phyloP scores from a whole-genome alignment of 2,329 filamentous ascomycete genomes.

The Xylaria sp. region DNA sequence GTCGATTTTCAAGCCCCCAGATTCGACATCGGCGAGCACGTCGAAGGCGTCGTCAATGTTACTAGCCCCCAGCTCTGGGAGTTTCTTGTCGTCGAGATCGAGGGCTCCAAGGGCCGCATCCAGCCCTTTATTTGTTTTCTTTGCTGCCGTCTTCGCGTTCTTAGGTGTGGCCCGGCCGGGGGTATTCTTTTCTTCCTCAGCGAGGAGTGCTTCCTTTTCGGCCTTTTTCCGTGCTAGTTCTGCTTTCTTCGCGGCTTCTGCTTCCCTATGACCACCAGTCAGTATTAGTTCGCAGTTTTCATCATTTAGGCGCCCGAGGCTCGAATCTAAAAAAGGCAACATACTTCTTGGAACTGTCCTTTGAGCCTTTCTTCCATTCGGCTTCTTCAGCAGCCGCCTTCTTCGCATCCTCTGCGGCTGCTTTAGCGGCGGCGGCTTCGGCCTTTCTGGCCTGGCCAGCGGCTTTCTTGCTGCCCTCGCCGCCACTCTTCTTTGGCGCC shows the following conservation, averaged over 20 bases:
- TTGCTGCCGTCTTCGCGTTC: slow-evolving; percentile 75
- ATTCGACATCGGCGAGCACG: slow-evolving; percentile 74
- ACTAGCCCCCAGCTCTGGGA: slow-evolving; percentile 80
- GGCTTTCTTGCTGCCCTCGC: slow-evolving; percentile 88
- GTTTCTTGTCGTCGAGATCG: slow-evolving; percentile 57
- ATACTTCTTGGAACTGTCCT: slow-evolving; percentile 88
- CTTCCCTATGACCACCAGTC: slow-evolving; percentile 68
- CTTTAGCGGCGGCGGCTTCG: slow-evolving; percentile 83
- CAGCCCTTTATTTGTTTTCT: slow-evolving; percentile 31
- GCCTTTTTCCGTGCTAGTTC: slow-evolving; percentile 90
- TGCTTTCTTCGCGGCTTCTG: slow-evolving; percentile 84
- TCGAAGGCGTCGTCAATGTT: slow-evolving; percentile 94
- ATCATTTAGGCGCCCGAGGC: not conserved
- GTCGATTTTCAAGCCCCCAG: slow-evolving; percentile 76
- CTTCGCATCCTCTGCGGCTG: slow-evolving; percentile 75
- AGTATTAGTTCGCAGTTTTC: not conserved
- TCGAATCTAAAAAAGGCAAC: slow-evolving; percentile 47
- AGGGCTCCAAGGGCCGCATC: slow-evolving; percentile 70
- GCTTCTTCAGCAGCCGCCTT: slow-evolving; percentile 74
- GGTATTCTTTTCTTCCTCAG: slow-evolving; percentile 80
- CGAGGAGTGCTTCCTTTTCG: slow-evolving; percentile 84
- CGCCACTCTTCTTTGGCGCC: slow-evolving; percentile 78
- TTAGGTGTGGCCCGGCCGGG: slow-evolving; percentile 71
- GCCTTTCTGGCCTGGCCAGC: slow-evolving; percentile 93
- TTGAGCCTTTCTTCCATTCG: slow-evolving; percentile 87